These are phyloP conservation scores for Phylloporus gajari DNA, from an alignment of 1,284 basidiomycete genomes.

Conservation along the genomic window DNA sequence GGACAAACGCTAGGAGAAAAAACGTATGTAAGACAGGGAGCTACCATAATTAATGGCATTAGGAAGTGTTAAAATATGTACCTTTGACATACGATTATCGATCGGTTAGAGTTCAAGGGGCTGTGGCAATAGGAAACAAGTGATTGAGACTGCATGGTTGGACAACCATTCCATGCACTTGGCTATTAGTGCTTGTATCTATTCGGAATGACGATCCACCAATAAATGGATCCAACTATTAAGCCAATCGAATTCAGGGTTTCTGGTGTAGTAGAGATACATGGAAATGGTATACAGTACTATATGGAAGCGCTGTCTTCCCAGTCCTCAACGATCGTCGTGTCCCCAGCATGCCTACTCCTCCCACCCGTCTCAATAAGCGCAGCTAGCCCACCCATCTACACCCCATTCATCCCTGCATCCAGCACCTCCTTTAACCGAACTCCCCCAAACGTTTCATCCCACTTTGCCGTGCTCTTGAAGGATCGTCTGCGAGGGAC, in stretches of 20 bases:
- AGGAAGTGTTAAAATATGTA: too few relatives aligned
- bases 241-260: too few relatives aligned
- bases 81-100: too few relatives aligned
- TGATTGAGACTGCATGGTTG: too few relatives aligned
- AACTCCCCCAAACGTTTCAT: constrained; percentile 42
- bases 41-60: too few relatives aligned
- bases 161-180: too few relatives aligned
- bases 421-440: constrained; percentile 38
- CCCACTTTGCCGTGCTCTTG: constrained; percentile 59
- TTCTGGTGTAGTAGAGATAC: background rate
- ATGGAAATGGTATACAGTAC: constrained; percentile 5
- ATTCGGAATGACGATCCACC: too few relatives aligned
- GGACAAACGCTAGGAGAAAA: constrained; percentile 56
- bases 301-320: constrained; percentile 37
- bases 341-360: constrained; percentile 24
- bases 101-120: too few relatives aligned
- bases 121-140: too few relatives aligned
- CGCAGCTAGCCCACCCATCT: constrained; percentile 27
- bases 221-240: too few relatives aligned
- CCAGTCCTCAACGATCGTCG: constrained; percentile 42
- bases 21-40: too few relatives aligned
- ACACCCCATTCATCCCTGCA: constrained; percentile 17
- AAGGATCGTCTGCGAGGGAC: constrained; percentile 63
- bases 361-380: constrained; percentile 41
- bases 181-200: too few relatives aligned